Evolutionary conservation across 148 eudicot genomes (phyloP).

Genomic region (Cornus controversa): DNA sequence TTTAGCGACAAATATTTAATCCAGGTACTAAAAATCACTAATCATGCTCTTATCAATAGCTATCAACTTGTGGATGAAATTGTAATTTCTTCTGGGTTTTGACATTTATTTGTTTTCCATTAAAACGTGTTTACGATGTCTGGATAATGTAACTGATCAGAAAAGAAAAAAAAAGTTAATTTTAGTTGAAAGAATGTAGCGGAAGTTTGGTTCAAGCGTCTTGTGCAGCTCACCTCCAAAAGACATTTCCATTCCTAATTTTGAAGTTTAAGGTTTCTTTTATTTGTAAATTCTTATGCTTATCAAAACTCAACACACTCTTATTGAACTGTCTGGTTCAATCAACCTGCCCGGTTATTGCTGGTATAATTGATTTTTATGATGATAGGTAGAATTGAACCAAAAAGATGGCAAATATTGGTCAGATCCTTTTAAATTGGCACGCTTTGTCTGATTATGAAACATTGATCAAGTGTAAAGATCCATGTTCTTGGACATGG

Average conservation of each 20-base stretch:
- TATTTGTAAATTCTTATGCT: not conserved
- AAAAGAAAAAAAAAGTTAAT: not conserved
- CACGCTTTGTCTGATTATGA: not conserved
- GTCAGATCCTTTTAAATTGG: not conserved
- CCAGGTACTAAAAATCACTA: constrained; percentile 39
- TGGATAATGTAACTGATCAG: not conserved
- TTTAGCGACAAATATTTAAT: constrained; percentile 60
- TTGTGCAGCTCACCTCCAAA: not conserved
- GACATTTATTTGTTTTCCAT: not conserved
- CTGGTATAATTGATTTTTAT: not conserved
- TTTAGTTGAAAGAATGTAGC: not conserved
- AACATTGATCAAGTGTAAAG: not conserved
- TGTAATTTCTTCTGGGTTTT: not conserved
- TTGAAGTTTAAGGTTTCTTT: not conserved
- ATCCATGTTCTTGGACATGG: constrained; percentile 5
- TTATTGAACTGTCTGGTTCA: not conserved
- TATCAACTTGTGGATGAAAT: constrained; percentile 7
- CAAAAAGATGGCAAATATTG: not conserved
- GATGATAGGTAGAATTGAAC: not conserved
- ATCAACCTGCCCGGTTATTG: not conserved
- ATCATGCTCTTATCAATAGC: not conserved
- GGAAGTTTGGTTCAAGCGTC: not conserved
- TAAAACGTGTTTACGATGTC: not conserved
- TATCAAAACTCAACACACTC: not conserved
- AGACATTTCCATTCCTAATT: not conserved